phyloP scores from a whole-genome alignment of 768 basidiomycete genomes.

The Leccinum uliginosum region DNA sequence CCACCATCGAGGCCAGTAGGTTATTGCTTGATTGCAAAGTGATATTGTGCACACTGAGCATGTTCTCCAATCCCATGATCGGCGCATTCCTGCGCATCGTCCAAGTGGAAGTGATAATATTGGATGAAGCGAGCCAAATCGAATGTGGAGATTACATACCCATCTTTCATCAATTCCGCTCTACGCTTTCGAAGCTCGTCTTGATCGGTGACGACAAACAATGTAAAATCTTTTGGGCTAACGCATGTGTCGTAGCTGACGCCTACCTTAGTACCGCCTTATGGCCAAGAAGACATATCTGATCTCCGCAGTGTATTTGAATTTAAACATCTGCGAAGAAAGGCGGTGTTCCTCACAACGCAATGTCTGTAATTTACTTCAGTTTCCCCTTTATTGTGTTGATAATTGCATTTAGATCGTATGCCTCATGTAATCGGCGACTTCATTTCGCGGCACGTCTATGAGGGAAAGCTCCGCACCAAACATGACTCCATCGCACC shows the following conservation, averaged over 20 bases:
- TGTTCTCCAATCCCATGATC: slow-evolving; percentile 34
- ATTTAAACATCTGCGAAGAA: slow-evolving; percentile 48
- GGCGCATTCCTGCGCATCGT: slow-evolving; percentile 19
- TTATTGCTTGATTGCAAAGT: slow-evolving; percentile 31
- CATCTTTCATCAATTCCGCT: slow-evolving; percentile 26
- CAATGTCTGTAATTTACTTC: slow-evolving; percentile 53
- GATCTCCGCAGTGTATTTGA: slow-evolving; percentile 76
- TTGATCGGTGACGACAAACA: slow-evolving; percentile 40
- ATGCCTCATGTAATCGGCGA: slow-evolving; percentile 75
- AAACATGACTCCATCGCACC: slow-evolving; percentile 40
- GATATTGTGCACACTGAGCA: slow-evolving; percentile 47
- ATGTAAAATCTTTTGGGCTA: slow-evolving; percentile 17
- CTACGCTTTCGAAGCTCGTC: slow-evolving; percentile 33
- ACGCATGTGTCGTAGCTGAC: not conserved
- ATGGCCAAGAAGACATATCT: slow-evolving; percentile 64
- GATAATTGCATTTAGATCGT: slow-evolving; percentile 47
- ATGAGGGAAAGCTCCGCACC: slow-evolving; percentile 55
- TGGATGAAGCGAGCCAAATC: slow-evolving; percentile 50
- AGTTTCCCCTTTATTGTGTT: not conserved
- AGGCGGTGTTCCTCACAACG: slow-evolving; percentile 54
- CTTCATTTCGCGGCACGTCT: slow-evolving; percentile 66
- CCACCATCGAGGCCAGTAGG: slow-evolving; percentile 15
- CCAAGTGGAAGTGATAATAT: slow-evolving; percentile 36
- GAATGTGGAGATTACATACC: slow-evolving; percentile 38
- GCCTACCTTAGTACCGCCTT: slow-evolving; percentile 61